A percentile compares a stretch with the other conserved stretches of the same genome.
Conservation (phyloP, 257 asterid genomes). For the Solanum boliviense region DNA sequence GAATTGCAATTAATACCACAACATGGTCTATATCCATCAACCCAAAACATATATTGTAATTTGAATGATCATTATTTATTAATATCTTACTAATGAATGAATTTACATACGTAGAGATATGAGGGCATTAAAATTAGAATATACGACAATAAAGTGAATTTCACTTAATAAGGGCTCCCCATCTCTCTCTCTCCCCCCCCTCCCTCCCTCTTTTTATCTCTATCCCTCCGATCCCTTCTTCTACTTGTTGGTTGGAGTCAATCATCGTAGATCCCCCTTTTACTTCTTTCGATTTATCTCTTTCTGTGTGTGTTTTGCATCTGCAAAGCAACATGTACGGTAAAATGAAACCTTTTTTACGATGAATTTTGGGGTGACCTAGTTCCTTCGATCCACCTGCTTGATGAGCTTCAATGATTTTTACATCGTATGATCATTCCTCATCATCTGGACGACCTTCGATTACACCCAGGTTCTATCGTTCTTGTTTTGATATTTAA, state of each 20-base stretch:
- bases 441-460: accelerated
- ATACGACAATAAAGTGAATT: background rate
- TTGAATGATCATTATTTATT: background rate
- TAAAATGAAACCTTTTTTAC: too few species aligned
- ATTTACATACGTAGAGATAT: background rate
- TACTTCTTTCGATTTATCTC: background rate
- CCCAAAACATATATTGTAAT: background rate
- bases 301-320: background rate
- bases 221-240: background rate
- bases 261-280: background rate
- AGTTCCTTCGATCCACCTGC: too few species aligned
- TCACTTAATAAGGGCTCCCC: background rate
- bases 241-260: background rate
- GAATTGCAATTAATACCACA: background rate
- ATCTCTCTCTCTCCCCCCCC: background rate
- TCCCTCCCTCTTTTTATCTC: too few species aligned
- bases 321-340: too few species aligned
- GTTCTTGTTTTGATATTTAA: background rate
- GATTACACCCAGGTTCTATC: background rate
- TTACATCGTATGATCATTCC: background rate
- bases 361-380: too few species aligned
- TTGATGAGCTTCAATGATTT: too few species aligned
- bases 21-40: background rate
- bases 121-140: background rate
- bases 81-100: too few species aligned